A percentile compares a stretch with the other conserved stretches of the same genome.
phyloP scores from a whole-genome alignment of 2,329 filamentous ascomycete genomes.

The Xylaria sp. region DNA sequence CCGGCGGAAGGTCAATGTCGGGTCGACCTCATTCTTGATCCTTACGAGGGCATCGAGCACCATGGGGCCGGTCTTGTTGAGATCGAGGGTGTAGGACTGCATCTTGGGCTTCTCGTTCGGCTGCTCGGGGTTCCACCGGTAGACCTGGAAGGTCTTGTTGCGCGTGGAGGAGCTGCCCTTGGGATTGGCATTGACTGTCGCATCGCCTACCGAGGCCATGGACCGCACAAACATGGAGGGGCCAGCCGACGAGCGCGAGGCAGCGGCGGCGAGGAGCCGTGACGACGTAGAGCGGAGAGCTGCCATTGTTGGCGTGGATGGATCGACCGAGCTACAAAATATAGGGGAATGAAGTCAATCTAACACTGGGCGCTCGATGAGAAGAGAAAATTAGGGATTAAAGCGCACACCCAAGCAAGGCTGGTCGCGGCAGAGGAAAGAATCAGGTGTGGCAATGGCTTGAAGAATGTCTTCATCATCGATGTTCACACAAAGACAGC shows the following conservation, averaged over 20 bases:
- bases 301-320: slow-evolving; percentile 60
- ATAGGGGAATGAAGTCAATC: slow-evolving; percentile 6
- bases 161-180: slow-evolving; percentile 65
- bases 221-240: slow-evolving; percentile 60
- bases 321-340: slow-evolving; percentile 5
- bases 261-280: slow-evolving; percentile 62
- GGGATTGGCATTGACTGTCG: slow-evolving; percentile 71
- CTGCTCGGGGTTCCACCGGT: slow-evolving; percentile 97
- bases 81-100: slow-evolving; percentile 93
- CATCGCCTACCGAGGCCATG: slow-evolving; percentile 68
- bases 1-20: slow-evolving; percentile 93
- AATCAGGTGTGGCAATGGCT: slow-evolving; percentile 41
- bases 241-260: slow-evolving; percentile 53
- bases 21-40: slow-evolving; percentile 99
- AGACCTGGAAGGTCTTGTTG: slow-evolving; percentile 97
- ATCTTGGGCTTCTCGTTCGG: slow-evolving; percentile 93
- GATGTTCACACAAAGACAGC: slow-evolving; percentile 34
- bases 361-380: slow-evolving; percentile 8
- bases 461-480: slow-evolving; percentile 47
- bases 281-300: slow-evolving; percentile 69
- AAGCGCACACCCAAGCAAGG: slow-evolving; percentile 34
- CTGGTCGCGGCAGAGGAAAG: slow-evolving; percentile 12
- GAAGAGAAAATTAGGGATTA: slow-evolving; percentile 2
- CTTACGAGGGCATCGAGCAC: slow-evolving; percentile 95
- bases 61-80: slow-evolving; percentile 99